A percentile compares a stretch with the other conserved stretches of the same genome.
These are phyloP conservation scores for Protoeuglena noctilucae DNA, from an alignment of 139 green algal genomes.

Conservation along the genomic window DNA sequence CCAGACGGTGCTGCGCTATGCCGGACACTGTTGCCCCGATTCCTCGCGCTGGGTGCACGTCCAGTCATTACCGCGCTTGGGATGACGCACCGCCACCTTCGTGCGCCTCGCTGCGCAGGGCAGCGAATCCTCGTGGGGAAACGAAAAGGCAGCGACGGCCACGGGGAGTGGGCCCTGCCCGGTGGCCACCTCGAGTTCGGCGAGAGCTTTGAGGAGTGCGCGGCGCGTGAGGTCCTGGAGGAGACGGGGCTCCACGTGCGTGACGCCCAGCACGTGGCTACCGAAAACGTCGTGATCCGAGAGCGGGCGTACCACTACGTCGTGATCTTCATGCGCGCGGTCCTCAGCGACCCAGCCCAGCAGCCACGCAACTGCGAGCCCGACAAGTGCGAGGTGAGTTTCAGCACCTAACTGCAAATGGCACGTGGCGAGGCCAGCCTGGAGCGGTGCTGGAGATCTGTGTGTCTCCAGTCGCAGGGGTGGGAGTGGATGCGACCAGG, in stretches of 20 bases:
- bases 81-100: neutral
- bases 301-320: neutral
- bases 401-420: too few relatives aligned
- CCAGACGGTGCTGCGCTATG: too few relatives aligned
- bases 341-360: neutral
- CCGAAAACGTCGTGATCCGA: neutral
- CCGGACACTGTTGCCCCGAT: too few relatives aligned
- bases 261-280: neutral
- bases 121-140: slow-evolving; percentile 3
- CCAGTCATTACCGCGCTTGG: neutral
- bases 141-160: slow-evolving; percentile 5
- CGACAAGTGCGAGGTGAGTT: slow-evolving; percentile 16
- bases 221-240: neutral
- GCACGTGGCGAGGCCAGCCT: too few relatives aligned
- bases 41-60: too few relatives aligned
- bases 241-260: neutral
- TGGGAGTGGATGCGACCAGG: too few relatives aligned
- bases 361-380: slow-evolving; percentile 6
- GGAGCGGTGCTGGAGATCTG: too few relatives aligned
- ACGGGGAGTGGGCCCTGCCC: slow-evolving; percentile 8
- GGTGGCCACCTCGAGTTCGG: slow-evolving; percentile 7
- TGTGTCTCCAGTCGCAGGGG: too few relatives aligned
- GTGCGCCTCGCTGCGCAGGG: neutral
- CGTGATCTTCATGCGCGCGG: neutral
- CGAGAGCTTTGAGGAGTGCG: slow-evolving; percentile 4